phyloP scores from a whole-genome alignment of 257 asterid genomes.

The Solanum bulbocastanum region DNA sequence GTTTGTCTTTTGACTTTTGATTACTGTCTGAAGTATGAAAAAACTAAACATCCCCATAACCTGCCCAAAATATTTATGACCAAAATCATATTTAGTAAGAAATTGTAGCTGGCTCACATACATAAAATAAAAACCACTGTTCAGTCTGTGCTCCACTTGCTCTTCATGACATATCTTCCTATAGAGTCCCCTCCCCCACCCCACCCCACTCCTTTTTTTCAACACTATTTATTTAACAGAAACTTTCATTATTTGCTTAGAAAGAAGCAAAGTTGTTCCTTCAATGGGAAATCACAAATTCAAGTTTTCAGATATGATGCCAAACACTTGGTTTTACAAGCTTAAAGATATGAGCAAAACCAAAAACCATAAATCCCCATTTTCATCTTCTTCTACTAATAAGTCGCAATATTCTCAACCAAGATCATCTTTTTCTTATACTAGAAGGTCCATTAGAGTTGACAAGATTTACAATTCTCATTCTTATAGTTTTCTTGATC shows the following conservation, averaged over 20 bases:
- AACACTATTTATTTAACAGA: not conserved
- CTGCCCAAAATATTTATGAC: not conserved
- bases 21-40: not conserved
- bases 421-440: constrained; percentile 39
- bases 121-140: not conserved
- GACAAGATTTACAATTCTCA: constrained; percentile 19
- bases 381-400: constrained; percentile 7
- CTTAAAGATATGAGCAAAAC: constrained; percentile 74
- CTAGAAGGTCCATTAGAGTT: constrained; percentile 19
- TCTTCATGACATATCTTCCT: not conserved
- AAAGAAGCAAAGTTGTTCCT: not conserved
- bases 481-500: constrained; percentile 27
- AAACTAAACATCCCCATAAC: not conserved
- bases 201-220: too few relatives aligned
- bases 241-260: not conserved
- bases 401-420: constrained; percentile 20
- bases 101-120: not conserved
- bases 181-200: not conserved
- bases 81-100: not conserved
- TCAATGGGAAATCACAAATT: constrained; percentile 77
- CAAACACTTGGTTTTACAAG: constrained; percentile 96
- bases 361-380: constrained; percentile 19
- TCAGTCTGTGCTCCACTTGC: not conserved
- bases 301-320: constrained; percentile 80
- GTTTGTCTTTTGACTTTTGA: not conserved